A percentile compares a stretch with the other conserved stretches of the same genome.
These are phyloP conservation scores for Rosa hybrid DNA, from an alignment of 331 rosid species.

Conservation along the genomic window DNA sequence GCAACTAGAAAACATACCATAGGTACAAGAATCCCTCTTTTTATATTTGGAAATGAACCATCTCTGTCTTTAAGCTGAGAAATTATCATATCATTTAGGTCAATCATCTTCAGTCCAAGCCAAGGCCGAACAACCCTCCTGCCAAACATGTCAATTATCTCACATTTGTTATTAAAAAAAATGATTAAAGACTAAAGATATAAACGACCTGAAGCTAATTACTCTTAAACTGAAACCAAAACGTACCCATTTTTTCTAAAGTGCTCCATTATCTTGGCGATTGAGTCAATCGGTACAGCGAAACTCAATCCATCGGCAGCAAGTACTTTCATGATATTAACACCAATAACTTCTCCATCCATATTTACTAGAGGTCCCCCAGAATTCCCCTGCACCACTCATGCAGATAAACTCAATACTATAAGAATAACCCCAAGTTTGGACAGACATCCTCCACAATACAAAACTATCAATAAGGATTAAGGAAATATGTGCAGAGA, in stretches of 20 bases:
- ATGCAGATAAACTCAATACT: background rate
- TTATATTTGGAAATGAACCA: constrained; percentile 69
- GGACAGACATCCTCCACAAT: background rate
- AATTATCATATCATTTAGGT: constrained; percentile 70
- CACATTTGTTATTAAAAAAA: background rate
- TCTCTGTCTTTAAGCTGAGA: constrained; percentile 68
- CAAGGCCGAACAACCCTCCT: constrained; percentile 96
- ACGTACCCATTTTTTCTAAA: constrained; percentile 81
- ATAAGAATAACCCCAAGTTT: background rate
- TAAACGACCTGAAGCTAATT: background rate
- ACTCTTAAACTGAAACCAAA: background rate
- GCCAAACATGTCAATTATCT: constrained; percentile 27
- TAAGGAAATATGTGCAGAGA: background rate
- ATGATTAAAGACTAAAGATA: background rate
- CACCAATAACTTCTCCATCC: constrained; percentile 93
- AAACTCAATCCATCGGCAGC: constrained; percentile 88
- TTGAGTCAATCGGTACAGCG: constrained; percentile 79
- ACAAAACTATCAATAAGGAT: background rate
- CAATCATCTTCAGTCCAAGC: constrained; percentile 93
- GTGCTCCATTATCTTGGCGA: constrained; percentile 66
- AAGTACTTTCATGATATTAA: constrained; percentile 67
- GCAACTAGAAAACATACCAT: constrained; percentile 49
- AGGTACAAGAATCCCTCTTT: constrained; percentile 74
- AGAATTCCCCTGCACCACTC: constrained; percentile 71
- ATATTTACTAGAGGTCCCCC: constrained; percentile 92